phyloP scores from a whole-genome alignment of 2,329 filamentous ascomycete genomes.

The Dothideomycetidae sp. region DNA sequence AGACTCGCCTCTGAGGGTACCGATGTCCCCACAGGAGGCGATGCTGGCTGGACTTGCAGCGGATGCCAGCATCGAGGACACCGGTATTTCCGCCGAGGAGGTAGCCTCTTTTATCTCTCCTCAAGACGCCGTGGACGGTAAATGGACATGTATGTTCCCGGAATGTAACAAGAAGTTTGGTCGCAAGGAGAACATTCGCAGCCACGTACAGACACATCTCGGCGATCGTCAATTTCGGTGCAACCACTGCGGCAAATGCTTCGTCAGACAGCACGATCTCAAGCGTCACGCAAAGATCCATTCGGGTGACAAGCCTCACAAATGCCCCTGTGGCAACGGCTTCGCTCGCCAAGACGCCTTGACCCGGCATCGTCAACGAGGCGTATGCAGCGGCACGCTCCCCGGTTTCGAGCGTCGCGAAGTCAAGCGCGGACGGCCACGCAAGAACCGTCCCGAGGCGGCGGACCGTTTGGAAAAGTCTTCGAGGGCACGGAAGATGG shows the following conservation, averaged over 20 bases:
- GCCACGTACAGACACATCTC: slow-evolving; percentile 93
- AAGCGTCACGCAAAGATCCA: slow-evolving; percentile 97
- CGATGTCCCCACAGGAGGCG: slow-evolving; percentile 22
- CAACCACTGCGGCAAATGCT: slow-evolving; percentile 85
- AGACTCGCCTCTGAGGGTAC: slow-evolving; percentile 10
- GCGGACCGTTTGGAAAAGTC: slow-evolving; percentile 45
- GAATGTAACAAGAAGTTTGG: slow-evolving; percentile 82
- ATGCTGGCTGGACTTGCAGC: slow-evolving; percentile 39
- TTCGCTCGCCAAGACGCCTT: slow-evolving; percentile 93
- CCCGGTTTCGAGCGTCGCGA: slow-evolving; percentile 47
- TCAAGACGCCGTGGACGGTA: slow-evolving; percentile 28
- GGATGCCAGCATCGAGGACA: slow-evolving; percentile 54
- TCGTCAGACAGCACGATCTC: slow-evolving; percentile 91
- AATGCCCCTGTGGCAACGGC: slow-evolving; percentile 83
- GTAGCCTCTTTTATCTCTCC: slow-evolving; percentile 36
- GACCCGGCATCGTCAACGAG: slow-evolving; percentile 83
- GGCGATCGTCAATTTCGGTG: slow-evolving; percentile 93
- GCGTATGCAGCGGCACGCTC: slow-evolving; percentile 92
- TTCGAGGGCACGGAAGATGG: slow-evolving; percentile 35
- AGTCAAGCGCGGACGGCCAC: slow-evolving; percentile 52
- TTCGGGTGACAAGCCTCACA: slow-evolving; percentile 87
- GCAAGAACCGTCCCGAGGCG: slow-evolving; percentile 47
- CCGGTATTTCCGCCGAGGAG: slow-evolving; percentile 76
- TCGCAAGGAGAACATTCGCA: slow-evolving; percentile 98
- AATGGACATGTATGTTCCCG: slow-evolving; percentile 40